Evolutionary conservation across 1,139 yeast genomes (phyloP), one percentile per base, ranked within the genome.

Genomic region (Yamadazyma songkhlaensis): DNA sequence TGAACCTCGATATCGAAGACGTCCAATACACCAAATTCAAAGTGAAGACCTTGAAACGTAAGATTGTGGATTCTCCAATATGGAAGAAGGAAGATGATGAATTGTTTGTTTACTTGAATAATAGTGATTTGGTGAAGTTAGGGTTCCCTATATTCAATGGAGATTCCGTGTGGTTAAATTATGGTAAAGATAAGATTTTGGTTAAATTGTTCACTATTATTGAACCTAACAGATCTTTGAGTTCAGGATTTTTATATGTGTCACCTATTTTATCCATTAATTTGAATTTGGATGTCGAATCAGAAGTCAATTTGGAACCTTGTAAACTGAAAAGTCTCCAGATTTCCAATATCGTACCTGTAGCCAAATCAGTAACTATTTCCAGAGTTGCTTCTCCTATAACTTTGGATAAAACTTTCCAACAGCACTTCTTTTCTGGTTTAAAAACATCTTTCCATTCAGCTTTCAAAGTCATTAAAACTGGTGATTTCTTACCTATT

Each of bases 401-500:
- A 1, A 80, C 95, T 0, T 70, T 86, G 50, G 89, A 84, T 48
- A 72, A 79, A 39, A 65, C 80, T 0, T 73, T 71, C 49, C 94
- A 89, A 55, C 76, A 74, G 43, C 69, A 81, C 36, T 80, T 87
- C 51, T 67, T 84, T 38, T 63, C 80, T 6, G 80, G 83, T 37
- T 63, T 88, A 46, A 76, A 85, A 53, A 54, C 74, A 0, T 72
- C 77, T 41, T 85, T 92, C 53, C 84, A 84, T 44, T 54, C 62
- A 1, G 67, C 67, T 27, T 62, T 70, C 32, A 75, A 95, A 41
- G 66, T 86, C 7, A 79, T 89, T 1, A 66, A 67, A 25, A 56
- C 66, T 13, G 81, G 79, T 22, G 96, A 88, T 53, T 55, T 81
- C 31, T 74, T 92, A 35, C 92, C 96, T 0, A 79, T 92, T 3